Conservation (phyloP, 75 land plant species). For the Ceratopteris richardii region DNA sequence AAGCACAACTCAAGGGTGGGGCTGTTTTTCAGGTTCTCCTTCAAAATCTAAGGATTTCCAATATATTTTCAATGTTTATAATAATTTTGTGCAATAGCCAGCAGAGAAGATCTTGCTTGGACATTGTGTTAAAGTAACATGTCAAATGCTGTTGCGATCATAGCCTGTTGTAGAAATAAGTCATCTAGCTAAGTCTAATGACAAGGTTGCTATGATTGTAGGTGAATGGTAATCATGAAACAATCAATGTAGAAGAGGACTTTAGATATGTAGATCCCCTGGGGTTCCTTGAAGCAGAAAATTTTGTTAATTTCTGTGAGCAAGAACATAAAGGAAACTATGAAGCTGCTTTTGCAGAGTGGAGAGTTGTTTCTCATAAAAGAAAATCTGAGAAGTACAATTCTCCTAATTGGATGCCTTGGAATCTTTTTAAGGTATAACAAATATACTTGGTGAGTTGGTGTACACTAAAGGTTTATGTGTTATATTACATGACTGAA, state of each 20-base stretch:
- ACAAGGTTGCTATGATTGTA: no score
- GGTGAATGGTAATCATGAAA: conserved; percentile 96
- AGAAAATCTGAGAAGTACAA: conserved; percentile 31
- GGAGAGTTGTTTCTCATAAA: conserved; percentile 38
- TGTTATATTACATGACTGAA: no score
- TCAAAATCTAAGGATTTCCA: not conserved
- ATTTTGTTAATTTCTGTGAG: conserved; percentile 60
- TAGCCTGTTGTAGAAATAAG: no score
- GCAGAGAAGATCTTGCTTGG: no score
- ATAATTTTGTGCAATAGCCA: not conserved
- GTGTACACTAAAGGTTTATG: no score
- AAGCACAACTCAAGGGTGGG: conserved; percentile 79
- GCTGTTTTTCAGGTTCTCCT: conserved; percentile 89
- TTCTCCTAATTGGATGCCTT: conserved; percentile 54
- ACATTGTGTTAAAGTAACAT: no score
- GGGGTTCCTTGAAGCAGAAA: conserved; percentile 66
- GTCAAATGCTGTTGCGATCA: no score
- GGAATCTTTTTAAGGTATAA: conserved; percentile 55
- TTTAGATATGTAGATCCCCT: conserved; percentile 75
- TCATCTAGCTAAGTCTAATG: no score
- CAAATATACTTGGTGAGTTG: no score
- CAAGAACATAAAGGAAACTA: conserved; percentile 38
- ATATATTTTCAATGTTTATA: not conserved
- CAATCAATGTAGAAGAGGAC: conserved; percentile 94
- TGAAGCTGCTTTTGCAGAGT: conserved; percentile 68